A percentile compares a stretch with the other conserved stretches of the same genome.
Evolutionary conservation across 2,329 filamentous ascomycete genomes (phyloP).

Genomic region (Whalleya microplaca): DNA sequence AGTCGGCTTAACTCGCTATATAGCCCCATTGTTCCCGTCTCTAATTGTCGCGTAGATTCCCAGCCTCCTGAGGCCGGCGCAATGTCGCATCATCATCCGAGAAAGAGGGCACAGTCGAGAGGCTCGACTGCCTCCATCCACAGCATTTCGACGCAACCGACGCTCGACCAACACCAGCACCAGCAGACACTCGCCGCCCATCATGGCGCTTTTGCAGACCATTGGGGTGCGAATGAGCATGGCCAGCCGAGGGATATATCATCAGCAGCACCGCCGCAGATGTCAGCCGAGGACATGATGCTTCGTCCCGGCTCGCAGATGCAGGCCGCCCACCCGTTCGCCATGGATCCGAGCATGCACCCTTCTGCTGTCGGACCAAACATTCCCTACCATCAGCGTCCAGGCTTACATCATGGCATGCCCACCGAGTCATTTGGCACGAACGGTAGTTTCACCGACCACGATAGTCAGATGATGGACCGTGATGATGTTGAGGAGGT

Average conservation of each 20-base stretch:
- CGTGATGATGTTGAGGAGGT: conserved; percentile 62
- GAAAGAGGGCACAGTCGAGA: conserved; percentile 57
- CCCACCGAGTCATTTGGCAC: conserved; percentile 56
- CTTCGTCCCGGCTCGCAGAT: conserved; percentile 61
- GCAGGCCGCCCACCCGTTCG: conserved; percentile 52
- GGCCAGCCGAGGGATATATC: conserved; percentile 49
- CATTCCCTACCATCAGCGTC: conserved; percentile 49
- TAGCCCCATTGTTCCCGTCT: conserved; percentile 1
- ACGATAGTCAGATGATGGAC: conserved; percentile 63
- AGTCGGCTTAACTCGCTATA: neutral
- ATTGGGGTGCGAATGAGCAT: conserved; percentile 54
- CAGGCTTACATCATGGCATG: conserved; percentile 52
- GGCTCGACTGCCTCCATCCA: conserved; percentile 62
- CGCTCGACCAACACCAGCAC: conserved; percentile 48
- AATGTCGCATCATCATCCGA: conserved; percentile 44
- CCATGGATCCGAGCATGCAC: conserved; percentile 55
- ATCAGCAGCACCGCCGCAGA: conserved; percentile 44
- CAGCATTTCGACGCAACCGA: conserved; percentile 56
- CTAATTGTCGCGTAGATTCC: conserved; percentile 30
- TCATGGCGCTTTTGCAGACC: conserved; percentile 49
- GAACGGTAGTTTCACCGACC: conserved; percentile 59
- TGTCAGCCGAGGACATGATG: conserved; percentile 64
- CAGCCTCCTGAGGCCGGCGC: conserved; percentile 37
- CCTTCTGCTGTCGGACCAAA: conserved; percentile 49
- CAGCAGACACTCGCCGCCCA: conserved; percentile 45